phyloP scores from a whole-genome alignment of 75 land plant genomes.

The Ceratopteris richardii region DNA sequence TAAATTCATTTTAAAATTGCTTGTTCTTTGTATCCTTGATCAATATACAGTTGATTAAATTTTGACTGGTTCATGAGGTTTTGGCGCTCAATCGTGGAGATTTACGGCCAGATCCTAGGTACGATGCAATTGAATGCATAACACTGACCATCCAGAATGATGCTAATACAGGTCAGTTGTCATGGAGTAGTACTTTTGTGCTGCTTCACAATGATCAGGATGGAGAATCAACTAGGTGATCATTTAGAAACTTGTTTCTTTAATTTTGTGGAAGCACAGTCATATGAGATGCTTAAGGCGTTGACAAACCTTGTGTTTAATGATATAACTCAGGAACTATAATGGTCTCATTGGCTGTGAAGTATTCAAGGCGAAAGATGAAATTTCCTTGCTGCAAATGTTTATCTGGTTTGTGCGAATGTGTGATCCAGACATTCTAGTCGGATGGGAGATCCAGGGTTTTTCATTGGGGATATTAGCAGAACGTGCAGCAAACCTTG shows the following conservation, averaged over 20 bases:
- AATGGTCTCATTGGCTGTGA: slow-evolving; percentile 59
- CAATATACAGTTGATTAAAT: not conserved
- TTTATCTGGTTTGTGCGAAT: slow-evolving; percentile 48
- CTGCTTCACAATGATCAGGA: not conserved
- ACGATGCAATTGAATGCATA: slow-evolving; percentile 66
- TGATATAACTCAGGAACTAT: slow-evolving; percentile 34
- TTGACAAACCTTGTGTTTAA: not conserved
- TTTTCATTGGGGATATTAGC: slow-evolving; percentile 81
- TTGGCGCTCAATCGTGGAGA: slow-evolving; percentile 75
- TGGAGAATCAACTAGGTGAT: not conserved
- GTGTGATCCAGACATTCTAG: slow-evolving; percentile 80
- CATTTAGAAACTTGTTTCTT: not conserved
- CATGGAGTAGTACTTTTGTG: not conserved
- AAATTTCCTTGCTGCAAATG: slow-evolving; percentile 43
- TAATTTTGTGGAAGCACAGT: too few relatives aligned
- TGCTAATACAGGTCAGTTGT: not conserved
- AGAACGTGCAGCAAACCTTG: slow-evolving; percentile 76
- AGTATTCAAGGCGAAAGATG: slow-evolving; percentile 38
- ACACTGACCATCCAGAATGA: slow-evolving; percentile 59
- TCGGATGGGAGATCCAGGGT: slow-evolving; percentile 98
- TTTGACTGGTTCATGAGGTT: slow-evolving; percentile 31
- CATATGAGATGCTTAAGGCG: too few relatives aligned
- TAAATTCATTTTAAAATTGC: not conserved
- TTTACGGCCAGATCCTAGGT: slow-evolving; percentile 85
- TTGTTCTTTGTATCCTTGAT: not conserved